A percentile compares a stretch with the other conserved stretches of the same genome.
Evolutionary conservation across 106 monocot genomes (phyloP).

Genomic region (Dendrobium officinale): DNA sequence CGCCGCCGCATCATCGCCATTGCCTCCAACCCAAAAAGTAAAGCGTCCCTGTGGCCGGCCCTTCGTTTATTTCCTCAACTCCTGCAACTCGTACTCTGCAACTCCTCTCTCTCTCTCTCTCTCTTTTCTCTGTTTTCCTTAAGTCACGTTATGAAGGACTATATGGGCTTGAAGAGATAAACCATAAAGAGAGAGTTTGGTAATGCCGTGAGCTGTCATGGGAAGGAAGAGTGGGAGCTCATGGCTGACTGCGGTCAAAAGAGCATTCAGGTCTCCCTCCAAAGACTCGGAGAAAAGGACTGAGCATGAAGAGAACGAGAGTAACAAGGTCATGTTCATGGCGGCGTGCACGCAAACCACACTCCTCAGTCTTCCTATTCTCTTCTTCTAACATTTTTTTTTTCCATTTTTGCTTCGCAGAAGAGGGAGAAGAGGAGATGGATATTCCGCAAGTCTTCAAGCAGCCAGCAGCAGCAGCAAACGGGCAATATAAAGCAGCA

Average conservation of each 20-base stretch:
- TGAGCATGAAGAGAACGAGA: neutral
- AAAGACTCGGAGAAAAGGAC: constrained; percentile 43
- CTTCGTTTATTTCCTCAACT: neutral
- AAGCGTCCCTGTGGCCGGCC: neutral
- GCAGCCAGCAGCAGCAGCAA: constrained; percentile 9
- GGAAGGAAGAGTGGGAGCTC: constrained; percentile 76
- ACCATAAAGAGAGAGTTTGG: neutral
- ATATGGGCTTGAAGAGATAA: neutral
- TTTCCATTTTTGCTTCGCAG: constrained; percentile 14
- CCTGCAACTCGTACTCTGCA: neutral
- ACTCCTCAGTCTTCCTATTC: neutral
- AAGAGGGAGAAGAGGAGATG: constrained; percentile 87
- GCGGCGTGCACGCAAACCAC: too few species aligned
- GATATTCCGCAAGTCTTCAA: constrained; percentile 63
- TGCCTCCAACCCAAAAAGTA: neutral
- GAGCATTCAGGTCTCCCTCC: constrained; percentile 88
- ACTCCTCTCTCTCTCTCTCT: neutral
- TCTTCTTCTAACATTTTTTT: neutral
- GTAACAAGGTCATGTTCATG: neutral
- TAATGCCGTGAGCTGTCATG: constrained; percentile 27
- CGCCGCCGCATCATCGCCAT: neutral
- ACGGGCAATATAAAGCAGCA: too few species aligned
- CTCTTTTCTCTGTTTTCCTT: neutral
- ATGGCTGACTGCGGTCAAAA: constrained; percentile 90
- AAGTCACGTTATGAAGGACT: neutral